These are phyloP conservation scores for Sarcomyxa edulis DNA, from an alignment of 768 basidiomycete species.

Conservation along the genomic window DNA sequence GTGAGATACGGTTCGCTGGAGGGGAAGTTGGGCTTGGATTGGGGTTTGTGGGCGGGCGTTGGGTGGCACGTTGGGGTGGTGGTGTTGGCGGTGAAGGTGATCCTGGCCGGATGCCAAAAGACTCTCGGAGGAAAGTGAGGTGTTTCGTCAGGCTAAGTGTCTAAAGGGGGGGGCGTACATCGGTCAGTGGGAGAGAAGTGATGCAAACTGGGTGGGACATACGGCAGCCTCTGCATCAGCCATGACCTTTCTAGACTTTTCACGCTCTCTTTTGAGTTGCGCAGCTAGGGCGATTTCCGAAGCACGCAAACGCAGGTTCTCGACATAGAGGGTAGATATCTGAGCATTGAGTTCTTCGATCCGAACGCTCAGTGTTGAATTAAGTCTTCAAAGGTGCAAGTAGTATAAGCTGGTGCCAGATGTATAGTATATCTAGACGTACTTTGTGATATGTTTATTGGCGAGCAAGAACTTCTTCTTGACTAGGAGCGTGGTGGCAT, in stretches of 20 bases:
- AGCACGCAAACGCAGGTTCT: constrained; percentile 77
- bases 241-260: constrained; percentile 68
- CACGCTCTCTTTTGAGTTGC: constrained; percentile 76
- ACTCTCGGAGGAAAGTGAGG: constrained; percentile 57
- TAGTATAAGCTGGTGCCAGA: not conserved
- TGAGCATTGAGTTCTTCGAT: constrained; percentile 83
- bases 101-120: constrained; percentile 40
- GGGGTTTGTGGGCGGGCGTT: constrained; percentile 38
- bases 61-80: constrained; percentile 22
- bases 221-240: constrained; percentile 74
- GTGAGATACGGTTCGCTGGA: constrained; percentile 52
- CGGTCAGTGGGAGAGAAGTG: not conserved
- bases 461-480: constrained; percentile 91
- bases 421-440: too few relatives aligned
- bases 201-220: constrained; percentile 15
- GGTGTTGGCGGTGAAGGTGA: constrained; percentile 44
- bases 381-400: constrained; percentile 46
- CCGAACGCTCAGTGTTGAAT: constrained; percentile 78
- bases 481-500: constrained; percentile 52
- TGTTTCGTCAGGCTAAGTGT: constrained; percentile 60
- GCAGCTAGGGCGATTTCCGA: constrained; percentile 72
- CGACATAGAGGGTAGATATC: constrained; percentile 75
- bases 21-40: constrained; percentile 43
- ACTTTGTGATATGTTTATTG: constrained; percentile 92
- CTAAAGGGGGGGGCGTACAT: constrained; percentile 21